Evolutionary conservation across 1,139 yeast genomes (phyloP).

Genomic region (Nakaseomyces sp.): DNA sequence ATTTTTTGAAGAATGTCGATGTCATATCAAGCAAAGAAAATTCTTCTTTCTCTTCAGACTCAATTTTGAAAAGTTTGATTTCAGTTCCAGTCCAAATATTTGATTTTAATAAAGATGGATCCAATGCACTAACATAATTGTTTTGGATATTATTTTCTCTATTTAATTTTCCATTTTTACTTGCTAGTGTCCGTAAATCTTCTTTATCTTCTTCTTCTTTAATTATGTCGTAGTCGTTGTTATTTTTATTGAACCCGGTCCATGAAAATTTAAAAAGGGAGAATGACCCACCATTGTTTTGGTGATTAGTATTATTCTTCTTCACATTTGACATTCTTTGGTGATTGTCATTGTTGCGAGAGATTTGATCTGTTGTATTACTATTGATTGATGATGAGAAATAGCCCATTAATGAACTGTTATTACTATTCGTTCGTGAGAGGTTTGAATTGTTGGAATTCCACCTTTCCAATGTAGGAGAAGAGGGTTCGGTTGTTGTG

Average conservation of each 20-base stretch:
- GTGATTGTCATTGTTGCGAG: neutral
- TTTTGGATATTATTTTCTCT: slow-evolving; percentile 9
- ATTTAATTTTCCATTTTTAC: neutral
- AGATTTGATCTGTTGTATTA: neutral
- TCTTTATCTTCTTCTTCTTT: slow-evolving; percentile 7
- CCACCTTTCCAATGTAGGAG: slow-evolving; percentile 17
- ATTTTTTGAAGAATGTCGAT: slow-evolving; percentile 27
- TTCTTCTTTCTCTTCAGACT: slow-evolving; percentile 31
- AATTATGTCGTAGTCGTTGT: slow-evolving; percentile 8
- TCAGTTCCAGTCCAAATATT: slow-evolving; percentile 59
- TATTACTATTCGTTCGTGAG: slow-evolving; percentile 27
- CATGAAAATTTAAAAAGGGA: slow-evolving; percentile 28
- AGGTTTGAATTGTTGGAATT: slow-evolving; percentile 23
- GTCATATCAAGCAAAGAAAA: slow-evolving; percentile 31
- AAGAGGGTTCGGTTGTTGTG: neutral
- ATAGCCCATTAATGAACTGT: slow-evolving; percentile 21
- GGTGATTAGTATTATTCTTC: slow-evolving; percentile 8
- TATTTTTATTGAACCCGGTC: slow-evolving; percentile 24
- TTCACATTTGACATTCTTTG: slow-evolving; percentile 1
- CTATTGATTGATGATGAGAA: slow-evolving; percentile 7
- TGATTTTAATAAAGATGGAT: slow-evolving; percentile 19
- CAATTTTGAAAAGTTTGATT: slow-evolving; percentile 52
- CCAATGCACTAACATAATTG: slow-evolving; percentile 12
- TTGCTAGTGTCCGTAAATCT: neutral
- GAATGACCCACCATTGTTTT: neutral